phyloP scores from a whole-genome alignment of 192 early-diverging fungal species.

The Umbelopsis sp. region DNA sequence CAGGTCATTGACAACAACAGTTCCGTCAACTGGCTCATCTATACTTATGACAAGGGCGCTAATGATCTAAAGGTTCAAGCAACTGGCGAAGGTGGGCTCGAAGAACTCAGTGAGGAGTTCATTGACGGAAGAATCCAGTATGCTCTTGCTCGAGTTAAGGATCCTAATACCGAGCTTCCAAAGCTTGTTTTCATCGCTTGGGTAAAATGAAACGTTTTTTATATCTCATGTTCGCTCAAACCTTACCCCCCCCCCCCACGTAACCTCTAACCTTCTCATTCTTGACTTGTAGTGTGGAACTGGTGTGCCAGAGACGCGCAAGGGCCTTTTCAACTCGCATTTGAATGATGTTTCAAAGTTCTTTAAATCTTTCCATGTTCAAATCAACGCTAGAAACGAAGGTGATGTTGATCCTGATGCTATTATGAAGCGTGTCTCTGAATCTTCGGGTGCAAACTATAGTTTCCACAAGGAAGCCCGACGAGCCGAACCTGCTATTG shows the following conservation, averaged over 20 bases:
- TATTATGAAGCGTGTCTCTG: constrained; percentile 85
- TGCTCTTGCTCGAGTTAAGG: constrained; percentile 81
- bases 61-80: constrained; percentile 66
- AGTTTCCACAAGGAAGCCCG: constrained; percentile 67
- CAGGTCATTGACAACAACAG: constrained; percentile 57
- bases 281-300: constrained; percentile 88
- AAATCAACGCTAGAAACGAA: constrained; percentile 84
- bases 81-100: constrained; percentile 74
- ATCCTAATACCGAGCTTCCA: constrained; percentile 82
- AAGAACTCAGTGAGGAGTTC: constrained; percentile 92
- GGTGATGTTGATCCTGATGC: constrained; percentile 78
- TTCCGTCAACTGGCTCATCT: constrained; percentile 73
- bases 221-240: no score
- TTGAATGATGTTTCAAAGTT: constrained; percentile 79
- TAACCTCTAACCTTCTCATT: no score
- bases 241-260: no score
- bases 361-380: constrained; percentile 85
- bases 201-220: constrained; percentile 47
- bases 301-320: constrained; percentile 88
- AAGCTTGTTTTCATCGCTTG: constrained; percentile 94
- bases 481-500: constrained; percentile 38
- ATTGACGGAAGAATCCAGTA: constrained; percentile 88
- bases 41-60: constrained; percentile 74
- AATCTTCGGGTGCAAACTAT: constrained; percentile 90
- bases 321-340: constrained; percentile 85